phyloP scores from a whole-genome alignment of 139 green algal species.

The Marvania coccoides region DNA sequence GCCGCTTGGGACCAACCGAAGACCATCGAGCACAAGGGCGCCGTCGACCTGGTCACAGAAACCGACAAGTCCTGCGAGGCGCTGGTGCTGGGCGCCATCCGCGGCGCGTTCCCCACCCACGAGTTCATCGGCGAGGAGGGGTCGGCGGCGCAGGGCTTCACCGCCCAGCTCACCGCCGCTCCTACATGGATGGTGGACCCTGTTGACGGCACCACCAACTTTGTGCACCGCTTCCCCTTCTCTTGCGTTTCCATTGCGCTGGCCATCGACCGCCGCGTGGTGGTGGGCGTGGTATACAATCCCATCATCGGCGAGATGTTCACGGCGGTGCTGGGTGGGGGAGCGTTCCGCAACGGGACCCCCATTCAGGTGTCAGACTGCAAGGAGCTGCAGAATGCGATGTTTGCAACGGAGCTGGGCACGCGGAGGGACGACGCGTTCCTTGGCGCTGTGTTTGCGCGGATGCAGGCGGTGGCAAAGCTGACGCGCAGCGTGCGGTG shows the following conservation, averaged over 20 bases:
- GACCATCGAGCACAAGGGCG: constrained; percentile 39
- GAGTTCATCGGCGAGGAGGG: constrained; percentile 80
- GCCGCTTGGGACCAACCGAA: constrained; percentile 26
- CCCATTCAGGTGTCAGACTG: constrained; percentile 50
- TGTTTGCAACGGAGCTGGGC: constrained; percentile 84
- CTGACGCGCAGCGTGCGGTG: constrained; percentile 58
- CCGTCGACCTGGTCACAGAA: constrained; percentile 90
- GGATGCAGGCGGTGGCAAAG: constrained; percentile 42
- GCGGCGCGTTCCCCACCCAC: constrained; percentile 59
- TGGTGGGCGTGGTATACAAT: constrained; percentile 95
- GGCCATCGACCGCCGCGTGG: constrained; percentile 44
- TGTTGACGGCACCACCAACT: constrained; percentile 93
- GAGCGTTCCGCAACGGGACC: constrained; percentile 69
- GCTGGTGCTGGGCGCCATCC: constrained; percentile 44
- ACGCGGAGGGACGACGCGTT: constrained; percentile 52
- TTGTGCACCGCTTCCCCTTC: constrained; percentile 95
- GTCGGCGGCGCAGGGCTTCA: constrained; percentile 30
- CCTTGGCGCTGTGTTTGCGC: constrained; percentile 62
- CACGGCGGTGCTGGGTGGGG: constrained; percentile 46
- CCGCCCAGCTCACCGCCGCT: constrained; percentile 53
- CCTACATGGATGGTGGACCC: constrained; percentile 93
- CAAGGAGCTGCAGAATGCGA: constrained; percentile 44
- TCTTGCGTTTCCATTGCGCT: constrained; percentile 85
- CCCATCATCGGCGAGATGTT: constrained; percentile 85
- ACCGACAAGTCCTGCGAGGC: constrained; percentile 87